Base-by-base conservation (phyloP, 331 rosid genomes). In the Malus hybrid region DNA sequence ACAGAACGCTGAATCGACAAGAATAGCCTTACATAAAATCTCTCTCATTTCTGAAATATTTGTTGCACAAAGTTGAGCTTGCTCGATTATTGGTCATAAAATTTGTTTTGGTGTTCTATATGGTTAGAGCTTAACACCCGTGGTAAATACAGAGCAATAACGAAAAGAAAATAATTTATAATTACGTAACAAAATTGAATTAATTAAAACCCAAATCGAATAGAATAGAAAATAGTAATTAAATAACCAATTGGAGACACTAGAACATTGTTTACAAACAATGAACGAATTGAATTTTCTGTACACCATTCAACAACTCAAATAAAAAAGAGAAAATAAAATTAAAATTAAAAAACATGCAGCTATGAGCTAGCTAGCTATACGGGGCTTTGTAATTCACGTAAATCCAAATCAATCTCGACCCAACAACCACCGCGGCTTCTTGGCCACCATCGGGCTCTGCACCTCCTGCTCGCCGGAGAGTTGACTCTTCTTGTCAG, bases 401-500 rank as follows among this genome's bases (percentile, higher is more conserved):
- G 44, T 44, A 52, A 56, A 39, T 73, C 56, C 57, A 73, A 39
- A 59, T 73, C 69, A 73, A 14, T 73, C 69, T 18, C 29, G 69
- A 7, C 69, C 60, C 69, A 81, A n/a, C 29, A 85, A 65, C 83
- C 32, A 59, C 39, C 90, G 86, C 1, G 85, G 88, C 66, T 84
- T 88, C 80, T 94, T 91, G 69, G 74, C 81, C 59, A 84, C 96
- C 76, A 83, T 78, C n/a, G 99, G 99, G 65, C 96, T 88, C 61
- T 90, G 93, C 83, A 84, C 99, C 85, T 91, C 99, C 66, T 91
- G 91, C 29, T 88, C 97, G 1, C 39, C 83, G 16, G 69, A 62
- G 44, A 74, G 80, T 68, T 79, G 84, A 55, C 64, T 78, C 67
- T 54, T 80, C 54, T 56, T 82, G 20, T 66, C 73, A 14, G n/a